Base-by-base conservation (phyloP, 225 moss, liverwort and hornwort genomes). In the Pseudoscleropodium purum region DNA sequence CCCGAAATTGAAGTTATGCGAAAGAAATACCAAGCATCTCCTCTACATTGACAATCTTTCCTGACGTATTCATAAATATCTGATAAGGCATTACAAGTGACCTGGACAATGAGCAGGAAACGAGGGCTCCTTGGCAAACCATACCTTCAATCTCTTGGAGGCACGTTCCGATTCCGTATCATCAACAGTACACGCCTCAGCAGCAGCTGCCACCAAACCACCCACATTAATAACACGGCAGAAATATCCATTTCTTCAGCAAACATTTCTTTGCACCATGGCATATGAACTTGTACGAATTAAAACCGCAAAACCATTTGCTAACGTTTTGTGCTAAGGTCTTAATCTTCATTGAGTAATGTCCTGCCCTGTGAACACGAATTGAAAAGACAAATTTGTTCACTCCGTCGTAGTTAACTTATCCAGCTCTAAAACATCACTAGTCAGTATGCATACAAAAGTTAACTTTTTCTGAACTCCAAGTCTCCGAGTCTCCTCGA, bases 101-200 rank as follows among this genome's bases (percentile, higher is more conserved):
- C 54, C 49, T 34, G 52, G 25, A 83, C 84, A 84, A 80, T 75
- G 34, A 88, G 79, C 30, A 91, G 61, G 31, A 85, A 85, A 77
- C 61, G 57, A 85, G 72, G 36, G 84, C 75, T 83, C 73, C 68
- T 87, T 85, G 66, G 74, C 65, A 75, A 84, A 75, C 63, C 79
- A 78, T 93, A 95, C 93, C 92, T 93, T 95, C 86, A 91, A 92
- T 83, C 94, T 95, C 90, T 95, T 95, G 61, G 83, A 89, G 54
- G 90, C 88, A 61, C 91, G 91, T 90, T 92, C 94, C 33, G 83
- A 69, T 65, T 92, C 93, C 25, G 60, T 89, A 51, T 89, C 93
- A 91, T 86, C 92, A 77, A 87, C 72, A 62, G 87, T 79, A 69
- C 90, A 90, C 70, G 83, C 66, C 74, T 93, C 94, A 56, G 91